Conservation (phyloP, 371 early-diverging fungal species). For the Mucor plumbeus region DNA sequence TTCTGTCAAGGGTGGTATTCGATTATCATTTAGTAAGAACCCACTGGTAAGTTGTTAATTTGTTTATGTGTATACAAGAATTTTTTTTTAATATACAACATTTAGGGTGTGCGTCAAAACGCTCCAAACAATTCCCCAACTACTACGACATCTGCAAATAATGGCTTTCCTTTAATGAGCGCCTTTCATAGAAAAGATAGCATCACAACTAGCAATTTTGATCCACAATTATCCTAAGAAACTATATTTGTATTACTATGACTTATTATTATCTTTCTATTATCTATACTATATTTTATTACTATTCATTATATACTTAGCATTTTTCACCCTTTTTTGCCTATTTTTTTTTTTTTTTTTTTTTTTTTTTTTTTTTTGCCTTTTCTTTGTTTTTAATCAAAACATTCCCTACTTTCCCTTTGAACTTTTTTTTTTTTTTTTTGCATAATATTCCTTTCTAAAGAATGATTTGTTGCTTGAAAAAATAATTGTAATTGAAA, state of each 20-base stretch:
- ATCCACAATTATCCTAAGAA: slow-evolving; percentile 30
- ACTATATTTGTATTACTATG: background rate
- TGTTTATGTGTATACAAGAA: background rate
- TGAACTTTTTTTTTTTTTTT: background rate
- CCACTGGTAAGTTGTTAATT: slow-evolving; percentile 58
- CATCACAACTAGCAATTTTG: slow-evolving; percentile 29
- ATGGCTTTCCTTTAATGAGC: slow-evolving; percentile 22
- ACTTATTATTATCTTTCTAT: background rate
- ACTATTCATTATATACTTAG: background rate
- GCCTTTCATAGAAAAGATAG: slow-evolving; percentile 33
- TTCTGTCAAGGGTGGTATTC: slow-evolving; percentile 88
- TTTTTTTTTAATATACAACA: background rate
- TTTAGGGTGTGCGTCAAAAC: slow-evolving; percentile 34
- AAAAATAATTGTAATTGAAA: background rate
- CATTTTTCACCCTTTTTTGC: background rate
- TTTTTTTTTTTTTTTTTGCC: background rate
- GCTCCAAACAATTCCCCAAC: slow-evolving; percentile 8
- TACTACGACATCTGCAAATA: slow-evolving; percentile 6
- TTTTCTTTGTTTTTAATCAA: background rate
- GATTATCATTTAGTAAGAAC: slow-evolving; percentile 91
- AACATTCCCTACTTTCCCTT: background rate
- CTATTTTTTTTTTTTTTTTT: too few species aligned
- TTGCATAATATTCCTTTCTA: slow-evolving; percentile 8
- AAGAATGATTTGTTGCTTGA: background rate
- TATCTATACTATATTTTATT: slow-evolving; percentile 1